These are phyloP conservation scores for Puccinia novopanici DNA, from an alignment of 1,284 basidiomycete species.

Conservation along the genomic window DNA sequence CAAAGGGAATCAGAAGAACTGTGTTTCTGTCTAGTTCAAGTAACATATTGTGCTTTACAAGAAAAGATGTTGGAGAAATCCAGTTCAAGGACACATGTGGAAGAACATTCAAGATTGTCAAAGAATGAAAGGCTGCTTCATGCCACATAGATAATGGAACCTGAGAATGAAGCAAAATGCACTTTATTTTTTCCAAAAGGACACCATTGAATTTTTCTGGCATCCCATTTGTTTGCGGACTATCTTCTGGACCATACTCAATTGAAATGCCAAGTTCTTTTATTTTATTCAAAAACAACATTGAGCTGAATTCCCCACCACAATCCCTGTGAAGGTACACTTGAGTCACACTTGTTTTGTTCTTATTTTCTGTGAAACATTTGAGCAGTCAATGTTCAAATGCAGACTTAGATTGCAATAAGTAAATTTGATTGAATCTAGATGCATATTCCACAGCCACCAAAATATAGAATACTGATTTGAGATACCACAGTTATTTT, in stretches of 20 bases:
- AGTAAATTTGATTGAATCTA: constrained; percentile 11
- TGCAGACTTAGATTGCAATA: neutral
- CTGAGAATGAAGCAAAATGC: neutral
- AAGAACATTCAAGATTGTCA: neutral
- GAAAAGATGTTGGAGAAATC: neutral
- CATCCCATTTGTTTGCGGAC: constrained; percentile 18
- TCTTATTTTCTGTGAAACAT: neutral
- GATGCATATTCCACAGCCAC: neutral
- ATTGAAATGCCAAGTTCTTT: neutral
- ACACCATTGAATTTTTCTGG: neutral
- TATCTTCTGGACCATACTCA: constrained; percentile 5
- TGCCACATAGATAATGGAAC: neutral
- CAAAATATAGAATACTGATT: neutral
- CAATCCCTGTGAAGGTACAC: constrained; percentile 9
- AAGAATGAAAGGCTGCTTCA: neutral
- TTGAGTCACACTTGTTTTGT: neutral
- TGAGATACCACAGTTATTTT: neutral
- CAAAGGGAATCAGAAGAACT: neutral
- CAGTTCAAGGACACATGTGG: neutral
- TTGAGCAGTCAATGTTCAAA: neutral
- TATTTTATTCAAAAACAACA: neutral
- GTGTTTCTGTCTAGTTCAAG: neutral
- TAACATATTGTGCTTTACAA: neutral
- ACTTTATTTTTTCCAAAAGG: neutral
- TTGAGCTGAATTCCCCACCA: neutral